These are phyloP conservation scores for Mortierella alpina DNA, from an alignment of 192 early-diverging fungal species.

Conservation along the genomic window DNA sequence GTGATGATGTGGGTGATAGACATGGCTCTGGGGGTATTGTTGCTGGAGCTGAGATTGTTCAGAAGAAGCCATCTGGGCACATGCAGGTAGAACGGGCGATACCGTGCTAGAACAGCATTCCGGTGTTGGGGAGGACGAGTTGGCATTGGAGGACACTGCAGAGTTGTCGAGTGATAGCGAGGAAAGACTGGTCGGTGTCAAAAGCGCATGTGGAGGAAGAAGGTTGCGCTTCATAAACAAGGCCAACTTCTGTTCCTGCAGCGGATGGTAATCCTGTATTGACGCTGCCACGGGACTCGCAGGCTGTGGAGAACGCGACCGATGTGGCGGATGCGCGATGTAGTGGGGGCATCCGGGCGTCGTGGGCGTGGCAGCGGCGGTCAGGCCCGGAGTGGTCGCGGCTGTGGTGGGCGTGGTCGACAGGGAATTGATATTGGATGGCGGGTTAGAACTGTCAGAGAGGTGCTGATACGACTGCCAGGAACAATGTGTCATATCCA, in stretches of 20 bases:
- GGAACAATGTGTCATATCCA: constrained; percentile 38
- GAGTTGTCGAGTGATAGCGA: not conserved
- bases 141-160: not conserved
- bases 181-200: constrained; percentile 10
- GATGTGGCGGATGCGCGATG: not conserved
- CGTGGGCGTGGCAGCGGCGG: constrained; percentile 37
- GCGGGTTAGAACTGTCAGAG: constrained; percentile 26
- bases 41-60: constrained; percentile 1
- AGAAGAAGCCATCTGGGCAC: not conserved
- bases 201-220: constrained; percentile 43
- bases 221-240: constrained; percentile 52
- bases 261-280: constrained; percentile 50
- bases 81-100: not conserved
- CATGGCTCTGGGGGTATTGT: not conserved
- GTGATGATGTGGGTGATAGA: not conserved
- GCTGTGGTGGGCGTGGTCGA: constrained; percentile 48
- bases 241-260: constrained; percentile 49
- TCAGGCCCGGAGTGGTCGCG: constrained; percentile 33
- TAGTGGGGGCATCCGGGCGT: constrained; percentile 26
- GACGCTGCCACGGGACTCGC: constrained; percentile 45
- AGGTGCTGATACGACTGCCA: constrained; percentile 36
- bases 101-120: constrained; percentile 18
- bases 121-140: constrained; percentile 23
- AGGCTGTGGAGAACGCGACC: constrained; percentile 24
- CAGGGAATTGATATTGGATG: constrained; percentile 38